Conservation (phyloP, 306 rosid species). For the Castanea crenata region DNA sequence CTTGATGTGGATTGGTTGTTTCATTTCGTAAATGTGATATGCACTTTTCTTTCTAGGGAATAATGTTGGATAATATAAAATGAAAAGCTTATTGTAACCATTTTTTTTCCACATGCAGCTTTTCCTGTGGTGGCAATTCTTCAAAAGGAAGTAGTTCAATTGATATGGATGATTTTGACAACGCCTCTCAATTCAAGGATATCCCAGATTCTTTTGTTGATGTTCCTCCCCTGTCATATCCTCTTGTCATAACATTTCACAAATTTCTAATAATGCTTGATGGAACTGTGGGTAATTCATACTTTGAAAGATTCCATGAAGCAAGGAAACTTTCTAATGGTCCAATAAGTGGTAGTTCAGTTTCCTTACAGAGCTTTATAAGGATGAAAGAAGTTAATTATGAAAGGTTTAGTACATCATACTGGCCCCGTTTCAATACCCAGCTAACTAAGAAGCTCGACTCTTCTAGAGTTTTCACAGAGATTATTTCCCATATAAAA, state of each 20-base stretch:
- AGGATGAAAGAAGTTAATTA: slow-evolving; percentile 65
- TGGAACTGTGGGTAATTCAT: slow-evolving; percentile 64
- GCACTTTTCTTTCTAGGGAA: too few relatives aligned
- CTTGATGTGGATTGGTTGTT: too few relatives aligned
- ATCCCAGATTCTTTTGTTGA: slow-evolving; percentile 54
- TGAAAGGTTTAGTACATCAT: slow-evolving; percentile 54
- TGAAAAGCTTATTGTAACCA: background rate
- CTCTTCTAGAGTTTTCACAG: slow-evolving; percentile 57
- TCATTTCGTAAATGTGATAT: too few relatives aligned
- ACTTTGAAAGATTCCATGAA: slow-evolving; percentile 56
- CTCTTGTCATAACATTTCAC: slow-evolving; percentile 77
- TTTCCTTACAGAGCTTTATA: slow-evolving; percentile 48
- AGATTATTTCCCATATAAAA: slow-evolving; percentile 74
- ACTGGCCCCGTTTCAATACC: slow-evolving; percentile 70
- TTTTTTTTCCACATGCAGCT: slow-evolving; percentile 30
- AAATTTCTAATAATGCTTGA: slow-evolving; percentile 86
- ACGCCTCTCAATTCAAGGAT: slow-evolving; percentile 44
- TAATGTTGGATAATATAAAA: background rate
- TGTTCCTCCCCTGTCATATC: slow-evolving; percentile 47
- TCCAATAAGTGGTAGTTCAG: slow-evolving; percentile 37
- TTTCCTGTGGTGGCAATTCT: slow-evolving; percentile 32
- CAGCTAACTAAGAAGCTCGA: slow-evolving; percentile 57
- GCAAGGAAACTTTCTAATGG: slow-evolving; percentile 5
- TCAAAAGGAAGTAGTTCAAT: slow-evolving; percentile 15
- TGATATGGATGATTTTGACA: slow-evolving; percentile 45